Base-by-base conservation (phyloP, 148 eudicot genomes). In the Persicaria tinctoria region DNA sequence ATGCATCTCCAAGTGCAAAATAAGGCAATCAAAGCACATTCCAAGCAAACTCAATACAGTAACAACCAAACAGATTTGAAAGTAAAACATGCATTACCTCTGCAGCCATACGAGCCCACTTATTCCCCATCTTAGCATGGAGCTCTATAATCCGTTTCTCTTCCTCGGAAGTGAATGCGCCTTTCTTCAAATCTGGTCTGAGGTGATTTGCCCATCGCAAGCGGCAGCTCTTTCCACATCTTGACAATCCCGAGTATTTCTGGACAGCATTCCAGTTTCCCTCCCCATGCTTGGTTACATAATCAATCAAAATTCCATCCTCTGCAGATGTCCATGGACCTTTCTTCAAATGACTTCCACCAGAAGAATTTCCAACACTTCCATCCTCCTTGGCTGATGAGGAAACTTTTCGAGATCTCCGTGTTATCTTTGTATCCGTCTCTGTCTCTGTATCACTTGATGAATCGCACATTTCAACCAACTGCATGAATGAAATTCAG, bases 41-140 rank as follows among this genome's bases (percentile, higher is more conserved):
- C 27, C 16, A 46, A 70, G 4, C 49, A 69, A 69, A 44, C 3
- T 64, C 17, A 23, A 64, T 9, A 23, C n/a, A 16, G 13, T 53
- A 6, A 45, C 51, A 16, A 66, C 32, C 16, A 51, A 5, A 32
- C 55, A 73, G 20, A 53, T 18, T 16, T 32, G 75, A 50, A 73
- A 73, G 60, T 59, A 46, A 69, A 17, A 59, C 6, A 66, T 57
- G 59, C 69, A 51, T 54, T 82, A 90, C 95, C 90, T 88, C 87
- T 13, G 87, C 84, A 78, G 98, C 98, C 98, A 94, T 94, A 53
- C 98, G 88, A 74, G 98, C 98, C 98, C 98, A 94, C 80, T 94
- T 94, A 75, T 94, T 94, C 72, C 98, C 98, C 91, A 94, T 86
- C 79, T 87, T 87, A 32, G 97, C 90, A 85, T 94, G 98, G 41